Conservation (phyloP, 306 rosid species). For the Acacia acuminata region DNA sequence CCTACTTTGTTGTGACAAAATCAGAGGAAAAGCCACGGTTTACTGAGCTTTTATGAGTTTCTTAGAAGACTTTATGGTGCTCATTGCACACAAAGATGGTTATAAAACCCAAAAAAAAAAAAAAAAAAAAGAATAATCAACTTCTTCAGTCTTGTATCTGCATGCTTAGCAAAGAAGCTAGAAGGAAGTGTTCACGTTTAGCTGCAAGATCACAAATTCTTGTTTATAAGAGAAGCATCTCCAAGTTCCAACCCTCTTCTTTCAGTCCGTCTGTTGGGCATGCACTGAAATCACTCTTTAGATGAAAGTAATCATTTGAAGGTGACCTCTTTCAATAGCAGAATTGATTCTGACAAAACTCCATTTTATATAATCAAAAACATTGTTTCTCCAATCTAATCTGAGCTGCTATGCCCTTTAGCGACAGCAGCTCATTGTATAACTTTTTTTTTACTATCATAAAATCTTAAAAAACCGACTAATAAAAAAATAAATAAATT, state of each 20-base stretch:
- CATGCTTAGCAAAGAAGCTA: constrained; percentile 72
- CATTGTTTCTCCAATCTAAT: not conserved
- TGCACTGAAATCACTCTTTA: not conserved
- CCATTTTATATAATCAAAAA: constrained; percentile 4
- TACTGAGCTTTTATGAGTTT: too few relatives aligned
- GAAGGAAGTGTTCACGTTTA: constrained; percentile 80
- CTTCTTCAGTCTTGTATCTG: constrained; percentile 92
- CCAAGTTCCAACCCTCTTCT: not conserved
- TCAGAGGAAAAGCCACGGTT: too few relatives aligned
- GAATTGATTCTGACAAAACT: not conserved
- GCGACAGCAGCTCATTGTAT: not conserved
- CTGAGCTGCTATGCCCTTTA: not conserved
- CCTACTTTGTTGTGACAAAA: too few relatives aligned
- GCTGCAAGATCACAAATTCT: constrained; percentile 80
- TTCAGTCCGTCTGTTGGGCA: not conserved
- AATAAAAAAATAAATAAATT: not conserved
- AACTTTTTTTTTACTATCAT: not conserved
- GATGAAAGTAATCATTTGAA: constrained; percentile 17
- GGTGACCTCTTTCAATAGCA: constrained; percentile 19
- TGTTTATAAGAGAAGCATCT: constrained; percentile 32
- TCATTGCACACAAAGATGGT: too few relatives aligned
- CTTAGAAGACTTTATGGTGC: too few relatives aligned
- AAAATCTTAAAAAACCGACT: not conserved
- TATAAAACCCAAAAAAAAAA: too few relatives aligned
- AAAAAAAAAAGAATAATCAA: constrained; percentile 68